Conservation (phyloP, 2,329 filamentous ascomycete species). For the Juglanconis sp. region DNA sequence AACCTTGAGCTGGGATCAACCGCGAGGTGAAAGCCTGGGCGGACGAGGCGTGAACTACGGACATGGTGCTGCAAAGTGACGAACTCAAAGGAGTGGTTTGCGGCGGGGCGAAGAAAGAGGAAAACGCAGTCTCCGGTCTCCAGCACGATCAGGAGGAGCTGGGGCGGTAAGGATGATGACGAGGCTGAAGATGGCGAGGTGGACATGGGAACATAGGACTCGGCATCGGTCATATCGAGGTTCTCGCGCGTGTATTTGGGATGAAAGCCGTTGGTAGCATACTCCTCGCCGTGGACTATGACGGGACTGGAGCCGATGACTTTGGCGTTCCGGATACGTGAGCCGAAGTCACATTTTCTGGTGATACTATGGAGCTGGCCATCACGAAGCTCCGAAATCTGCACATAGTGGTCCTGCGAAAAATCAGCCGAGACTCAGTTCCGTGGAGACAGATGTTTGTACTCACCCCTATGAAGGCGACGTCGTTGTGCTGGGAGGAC, state of each 20-base stretch:
- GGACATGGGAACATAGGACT: background rate
- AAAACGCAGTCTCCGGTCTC: slow-evolving; percentile 73
- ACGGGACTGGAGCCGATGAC: slow-evolving; percentile 61
- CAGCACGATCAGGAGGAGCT: slow-evolving; percentile 74
- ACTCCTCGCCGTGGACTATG: slow-evolving; percentile 27
- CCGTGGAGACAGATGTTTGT: background rate
- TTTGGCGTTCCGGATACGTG: slow-evolving; percentile 73
- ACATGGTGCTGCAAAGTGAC: slow-evolving; percentile 34
- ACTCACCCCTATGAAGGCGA: slow-evolving; percentile 79
- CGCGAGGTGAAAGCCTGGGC: slow-evolving; percentile 64
- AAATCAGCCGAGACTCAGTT: slow-evolving; percentile 6
- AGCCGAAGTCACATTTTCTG: slow-evolving; percentile 75
- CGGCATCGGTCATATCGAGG: slow-evolving; percentile 29
- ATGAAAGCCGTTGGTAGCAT: slow-evolving; percentile 20
- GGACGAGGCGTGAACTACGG: slow-evolving; percentile 47
- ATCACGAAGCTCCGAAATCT: slow-evolving; percentile 73
- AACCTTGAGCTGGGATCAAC: slow-evolving; percentile 74
- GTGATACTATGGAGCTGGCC: slow-evolving; percentile 72
- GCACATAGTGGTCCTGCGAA: slow-evolving; percentile 68
- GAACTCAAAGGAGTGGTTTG: slow-evolving; percentile 54
- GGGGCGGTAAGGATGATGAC: slow-evolving; percentile 54
- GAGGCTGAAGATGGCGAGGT: slow-evolving; percentile 6
- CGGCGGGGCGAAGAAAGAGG: slow-evolving; percentile 58
- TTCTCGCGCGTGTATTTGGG: slow-evolving; percentile 37
- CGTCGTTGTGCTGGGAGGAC: slow-evolving; percentile 68